Evolutionary conservation across 768 basidiomycete genomes (phyloP), one percentile per base, ranked within the genome.

Genomic region (Agrocybe praecox): DNA sequence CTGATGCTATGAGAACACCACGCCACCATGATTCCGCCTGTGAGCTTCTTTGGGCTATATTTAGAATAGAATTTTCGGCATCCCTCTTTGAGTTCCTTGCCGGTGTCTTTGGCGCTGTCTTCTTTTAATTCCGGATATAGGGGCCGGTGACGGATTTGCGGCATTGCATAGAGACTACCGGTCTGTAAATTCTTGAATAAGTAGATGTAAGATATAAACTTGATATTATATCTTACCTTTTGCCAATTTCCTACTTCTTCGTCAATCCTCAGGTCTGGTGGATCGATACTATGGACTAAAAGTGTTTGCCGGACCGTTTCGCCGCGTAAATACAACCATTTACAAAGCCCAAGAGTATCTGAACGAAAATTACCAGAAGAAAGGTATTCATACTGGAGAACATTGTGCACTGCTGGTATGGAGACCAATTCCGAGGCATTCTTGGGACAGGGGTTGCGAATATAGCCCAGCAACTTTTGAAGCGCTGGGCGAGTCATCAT

Each of bases 1-100:
- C 68, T 68, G 4, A 72, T 62, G 29, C 65, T 65, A 53, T 74
- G 72, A 2, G 69, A 69, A 32, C 72, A 74, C 71, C 72, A 73
- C 2, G 61, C 59, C 7, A 59, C 63, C 69, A 72, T 70, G 2
- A 73, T 62, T 0, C 70, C 70, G 9, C 26, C 26, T 5, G 26
- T 29, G 26, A 29, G 26, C 26, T 29, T 29, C 26, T 29, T 29
- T 4, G 26, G 26, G 26, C 26, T 29, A 29, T 29, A 29, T 29
- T 29, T 29, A 4, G 9, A 29, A 29, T 29, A 29, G 9, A 29
- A 29, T 9, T 29, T 29, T 4, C 26, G 9, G 26, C 26, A 29
- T 29, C 26, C 26, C 9, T 29, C 26, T 29, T 9, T 29, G 26
- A 29, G 5, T 9, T 29, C 26, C 26, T 29, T 29, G 4, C 26